A percentile compares a stretch with the other conserved stretches of the same genome.
Evolutionary conservation across 2,329 filamentous ascomycete genomes (phyloP).

Genomic region (Trichoderma endophyticum): DNA sequence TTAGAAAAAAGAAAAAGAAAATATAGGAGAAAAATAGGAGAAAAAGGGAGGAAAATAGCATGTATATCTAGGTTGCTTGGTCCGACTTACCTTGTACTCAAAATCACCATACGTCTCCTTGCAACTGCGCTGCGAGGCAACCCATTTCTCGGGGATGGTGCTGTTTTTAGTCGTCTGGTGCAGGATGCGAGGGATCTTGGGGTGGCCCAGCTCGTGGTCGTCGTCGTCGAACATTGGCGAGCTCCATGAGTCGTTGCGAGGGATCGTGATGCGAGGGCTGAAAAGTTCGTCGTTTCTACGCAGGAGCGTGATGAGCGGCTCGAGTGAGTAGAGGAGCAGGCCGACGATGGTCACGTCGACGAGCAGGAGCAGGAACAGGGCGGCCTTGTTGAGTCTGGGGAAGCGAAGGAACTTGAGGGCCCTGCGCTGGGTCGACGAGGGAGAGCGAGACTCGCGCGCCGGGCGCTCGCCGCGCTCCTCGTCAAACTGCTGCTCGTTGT

Average conservation of each 20-base stretch:
- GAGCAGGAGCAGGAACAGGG: not conserved
- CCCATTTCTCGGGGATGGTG: conserved; percentile 7
- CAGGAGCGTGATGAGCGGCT: conserved; percentile 11
- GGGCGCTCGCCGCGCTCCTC: conserved; percentile 9
- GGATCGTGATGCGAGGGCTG: not conserved
- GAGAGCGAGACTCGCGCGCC: not conserved
- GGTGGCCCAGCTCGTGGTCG: not conserved
- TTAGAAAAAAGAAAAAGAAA: not conserved
- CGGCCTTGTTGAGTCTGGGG: not conserved
- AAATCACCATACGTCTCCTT: not conserved
- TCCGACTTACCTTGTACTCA: conserved; percentile 6
- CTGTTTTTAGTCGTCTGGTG: not conserved
- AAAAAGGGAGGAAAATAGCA: too few species aligned
- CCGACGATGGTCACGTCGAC: conserved; percentile 1
- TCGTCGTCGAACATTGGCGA: not conserved
- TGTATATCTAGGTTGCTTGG: not conserved
- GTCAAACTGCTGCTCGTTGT: not conserved
- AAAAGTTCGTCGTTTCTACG: conserved; percentile 6
- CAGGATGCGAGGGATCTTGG: not conserved
- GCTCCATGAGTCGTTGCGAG: not conserved
- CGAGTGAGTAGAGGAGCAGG: not conserved
- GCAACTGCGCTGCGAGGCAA: conserved; percentile 1
- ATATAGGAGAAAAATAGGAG: not conserved
- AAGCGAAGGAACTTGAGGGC: not conserved
- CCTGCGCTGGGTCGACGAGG: not conserved